Percentiles rank a stretch among this genome's conserved stretches.
These are phyloP conservation scores for Clitopilus hobsonii DNA, from an alignment of 768 basidiomycete species.

Conservation along the genomic window DNA sequence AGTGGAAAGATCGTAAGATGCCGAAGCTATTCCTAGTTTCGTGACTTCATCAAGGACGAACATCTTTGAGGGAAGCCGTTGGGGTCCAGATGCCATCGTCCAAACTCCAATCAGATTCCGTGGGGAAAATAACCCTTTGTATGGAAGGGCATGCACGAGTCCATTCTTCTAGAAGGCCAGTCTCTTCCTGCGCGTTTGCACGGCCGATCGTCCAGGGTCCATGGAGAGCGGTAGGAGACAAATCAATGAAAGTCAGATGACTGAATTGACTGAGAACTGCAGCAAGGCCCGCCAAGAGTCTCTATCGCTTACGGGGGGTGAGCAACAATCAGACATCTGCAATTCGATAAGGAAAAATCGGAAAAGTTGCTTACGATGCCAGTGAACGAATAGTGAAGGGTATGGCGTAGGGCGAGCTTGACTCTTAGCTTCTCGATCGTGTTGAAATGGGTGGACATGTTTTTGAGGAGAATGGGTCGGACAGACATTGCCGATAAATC, in stretches of 20 bases:
- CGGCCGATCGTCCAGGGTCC: slow-evolving; percentile 28
- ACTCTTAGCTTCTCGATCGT: slow-evolving; percentile 48
- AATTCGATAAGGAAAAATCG: slow-evolving; percentile 6
- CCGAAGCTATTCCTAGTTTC: background rate
- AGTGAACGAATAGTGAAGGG: slow-evolving; percentile 57
- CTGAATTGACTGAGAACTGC: slow-evolving; percentile 48
- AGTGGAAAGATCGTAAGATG: background rate
- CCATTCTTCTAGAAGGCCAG: slow-evolving; percentile 50
- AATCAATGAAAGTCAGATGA: slow-evolving; percentile 47
- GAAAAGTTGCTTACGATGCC: slow-evolving; percentile 52
- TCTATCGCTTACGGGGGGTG: slow-evolving; percentile 28
- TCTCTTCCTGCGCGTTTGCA: slow-evolving; percentile 43
- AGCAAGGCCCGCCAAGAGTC: slow-evolving; percentile 55
- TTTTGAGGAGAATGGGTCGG: slow-evolving; percentile 51
- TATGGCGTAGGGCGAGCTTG: slow-evolving; percentile 58
- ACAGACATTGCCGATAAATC: slow-evolving; percentile 59
- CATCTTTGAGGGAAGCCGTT: slow-evolving; percentile 3
- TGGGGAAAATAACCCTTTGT: slow-evolving; percentile 51
- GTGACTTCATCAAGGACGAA: background rate
- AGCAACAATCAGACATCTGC: background rate
- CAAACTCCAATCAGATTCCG: slow-evolving; percentile 46
- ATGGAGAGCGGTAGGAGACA: slow-evolving; percentile 54
- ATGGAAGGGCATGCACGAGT: slow-evolving; percentile 48
- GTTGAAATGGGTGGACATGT: slow-evolving; percentile 47
- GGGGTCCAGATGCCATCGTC: slow-evolving; percentile 29